These are phyloP conservation scores for Macadamia integrifolia DNA, from an alignment of 164 flowering plant species.

Conservation along the genomic window DNA sequence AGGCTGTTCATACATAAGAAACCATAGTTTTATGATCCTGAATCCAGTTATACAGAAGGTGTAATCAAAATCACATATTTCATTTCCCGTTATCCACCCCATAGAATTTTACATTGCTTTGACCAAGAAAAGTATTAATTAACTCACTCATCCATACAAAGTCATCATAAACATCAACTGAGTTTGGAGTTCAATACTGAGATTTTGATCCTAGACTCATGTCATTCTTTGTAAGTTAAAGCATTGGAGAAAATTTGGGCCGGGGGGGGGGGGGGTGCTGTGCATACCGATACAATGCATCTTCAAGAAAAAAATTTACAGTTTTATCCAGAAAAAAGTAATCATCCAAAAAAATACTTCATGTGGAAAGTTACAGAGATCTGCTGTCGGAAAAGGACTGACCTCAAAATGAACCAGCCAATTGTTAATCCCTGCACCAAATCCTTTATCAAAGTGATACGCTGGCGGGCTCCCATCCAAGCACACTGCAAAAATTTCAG, in stretches of 20 bases:
- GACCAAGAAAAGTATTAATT: background rate
- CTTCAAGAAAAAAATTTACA: no score
- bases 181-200: no score
- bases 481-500: slow-evolving; percentile 33
- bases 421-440: slow-evolving; percentile 48
- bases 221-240: no score
- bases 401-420: slow-evolving; percentile 77
- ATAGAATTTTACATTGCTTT: background rate
- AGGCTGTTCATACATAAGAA: background rate
- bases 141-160: no score
- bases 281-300: no score
- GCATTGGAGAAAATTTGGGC: no score
- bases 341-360: no score
- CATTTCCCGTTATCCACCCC: background rate
- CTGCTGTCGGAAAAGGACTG: slow-evolving; percentile 3
- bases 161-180: no score
- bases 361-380: background rate
- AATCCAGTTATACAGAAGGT: background rate
- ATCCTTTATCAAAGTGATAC: slow-evolving; percentile 47
- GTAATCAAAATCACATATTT: background rate
- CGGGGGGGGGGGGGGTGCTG: no score
- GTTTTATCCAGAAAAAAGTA: no score
- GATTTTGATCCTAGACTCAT: no score
- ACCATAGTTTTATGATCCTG: background rate
- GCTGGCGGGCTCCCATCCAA: slow-evolving; percentile 60